phyloP scores from a whole-genome alignment of 345 rosid genomes.

The Durio zibethinus region DNA sequence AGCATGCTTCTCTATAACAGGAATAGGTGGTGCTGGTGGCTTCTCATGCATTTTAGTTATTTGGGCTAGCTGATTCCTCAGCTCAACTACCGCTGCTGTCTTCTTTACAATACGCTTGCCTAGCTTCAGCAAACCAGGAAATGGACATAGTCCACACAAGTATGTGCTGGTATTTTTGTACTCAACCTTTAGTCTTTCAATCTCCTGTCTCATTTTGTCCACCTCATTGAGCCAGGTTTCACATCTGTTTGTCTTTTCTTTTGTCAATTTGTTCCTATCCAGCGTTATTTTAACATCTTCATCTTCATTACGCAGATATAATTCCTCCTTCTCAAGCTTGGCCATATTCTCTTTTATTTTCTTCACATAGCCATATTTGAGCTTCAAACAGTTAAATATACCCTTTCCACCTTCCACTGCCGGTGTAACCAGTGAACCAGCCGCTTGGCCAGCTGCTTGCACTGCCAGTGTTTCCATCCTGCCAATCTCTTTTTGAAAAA shows the following conservation, averaged over 20 bases:
- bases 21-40: conserved; percentile 3
- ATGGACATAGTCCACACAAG: conserved; percentile 13
- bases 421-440: background rate
- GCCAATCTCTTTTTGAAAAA: background rate
- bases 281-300: background rate
- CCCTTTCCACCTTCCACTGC: conserved; percentile 5
- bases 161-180: background rate
- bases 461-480: background rate
- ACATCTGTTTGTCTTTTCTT: conserved; percentile 8
- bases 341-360: background rate
- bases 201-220: background rate
- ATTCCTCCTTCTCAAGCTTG: background rate
- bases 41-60: conserved; percentile 2
- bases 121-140: conserved; percentile 8
- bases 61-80: background rate
- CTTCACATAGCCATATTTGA: conserved; percentile 7
- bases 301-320: background rate
- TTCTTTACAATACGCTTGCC: background rate
- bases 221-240: conserved; percentile 9
- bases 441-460: conserved; percentile 5
- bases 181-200: background rate
- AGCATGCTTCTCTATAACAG: conserved; percentile 9
- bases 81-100: conserved; percentile 1
- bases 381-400: conserved; percentile 4
- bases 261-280: background rate